Evolutionary conservation across 306 rosid genomes (phyloP).

Genomic region (Spatholobus suberectus): DNA sequence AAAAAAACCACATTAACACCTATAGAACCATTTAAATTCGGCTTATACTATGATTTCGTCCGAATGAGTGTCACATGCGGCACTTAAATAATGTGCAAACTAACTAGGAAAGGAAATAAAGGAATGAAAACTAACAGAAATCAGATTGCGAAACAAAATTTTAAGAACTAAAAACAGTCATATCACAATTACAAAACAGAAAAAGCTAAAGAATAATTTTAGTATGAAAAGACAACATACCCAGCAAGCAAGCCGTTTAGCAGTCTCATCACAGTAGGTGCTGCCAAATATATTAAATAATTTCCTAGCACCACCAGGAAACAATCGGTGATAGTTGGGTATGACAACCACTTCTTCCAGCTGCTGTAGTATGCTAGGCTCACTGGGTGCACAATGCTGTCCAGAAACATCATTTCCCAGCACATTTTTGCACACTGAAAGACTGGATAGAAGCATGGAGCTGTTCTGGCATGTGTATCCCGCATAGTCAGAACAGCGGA

Average conservation of each 20-base stretch:
- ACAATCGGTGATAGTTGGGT: constrained; percentile 94
- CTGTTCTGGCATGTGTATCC: constrained; percentile 99
- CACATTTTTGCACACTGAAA: constrained; percentile 80
- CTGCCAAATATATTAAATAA: constrained; percentile 84
- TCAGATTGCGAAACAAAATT: not conserved
- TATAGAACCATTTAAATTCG: not conserved
- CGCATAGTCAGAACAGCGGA: constrained; percentile 97
- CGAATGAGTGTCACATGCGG: not conserved
- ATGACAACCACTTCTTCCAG: constrained; percentile 94
- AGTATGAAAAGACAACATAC: constrained; percentile 48
- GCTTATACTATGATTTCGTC: not conserved
- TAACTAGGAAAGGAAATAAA: not conserved
- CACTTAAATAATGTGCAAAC: not conserved
- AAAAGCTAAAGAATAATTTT: not conserved
- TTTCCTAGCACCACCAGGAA: constrained; percentile 96
- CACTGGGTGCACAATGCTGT: constrained; percentile 97
- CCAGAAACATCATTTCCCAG: constrained; percentile 78
- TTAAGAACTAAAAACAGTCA: constrained; percentile 6
- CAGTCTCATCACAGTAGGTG: constrained; percentile 87
- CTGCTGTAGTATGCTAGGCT: constrained; percentile 91
- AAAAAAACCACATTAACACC: not conserved
- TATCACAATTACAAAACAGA: not conserved
- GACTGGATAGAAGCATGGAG: constrained; percentile 77
- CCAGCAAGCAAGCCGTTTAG: constrained; percentile 97
- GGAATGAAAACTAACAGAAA: constrained; percentile 3